Conservation (phyloP, 441 rosid species). For the Erysimum pusillum region DNA sequence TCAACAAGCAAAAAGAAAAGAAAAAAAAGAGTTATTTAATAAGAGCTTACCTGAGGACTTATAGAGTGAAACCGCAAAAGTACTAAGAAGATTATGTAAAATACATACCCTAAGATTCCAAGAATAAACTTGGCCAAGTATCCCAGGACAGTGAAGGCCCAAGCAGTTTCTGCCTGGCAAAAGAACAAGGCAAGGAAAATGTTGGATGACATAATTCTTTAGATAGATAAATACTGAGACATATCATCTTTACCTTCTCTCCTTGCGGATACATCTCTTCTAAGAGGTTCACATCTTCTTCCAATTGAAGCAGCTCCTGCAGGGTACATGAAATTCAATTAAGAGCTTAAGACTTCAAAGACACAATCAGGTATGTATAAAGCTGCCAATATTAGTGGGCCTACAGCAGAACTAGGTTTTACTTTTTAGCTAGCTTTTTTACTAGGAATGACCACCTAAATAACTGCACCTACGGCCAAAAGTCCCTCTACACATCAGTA, state of each 20-base stretch:
- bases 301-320: constrained; percentile 93
- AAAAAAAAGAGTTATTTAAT: constrained; percentile 12
- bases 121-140: constrained; percentile 92
- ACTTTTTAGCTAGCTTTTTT: constrained; percentile 12
- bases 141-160: constrained; percentile 98
- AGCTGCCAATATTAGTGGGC: background rate
- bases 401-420: constrained; percentile 11
- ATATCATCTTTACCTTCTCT: constrained; percentile 70
- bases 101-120: constrained; percentile 89
- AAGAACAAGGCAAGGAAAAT: constrained; percentile 19
- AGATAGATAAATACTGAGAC: constrained; percentile 2
- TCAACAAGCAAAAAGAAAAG: constrained; percentile 31
- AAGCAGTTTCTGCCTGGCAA: constrained; percentile 92
- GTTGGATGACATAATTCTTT: background rate
- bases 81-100: constrained; percentile 16
- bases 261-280: constrained; percentile 99
- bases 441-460: constrained; percentile 11
- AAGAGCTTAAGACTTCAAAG: constrained; percentile 6
- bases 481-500: constrained; percentile 4
- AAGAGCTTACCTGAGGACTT: background rate
- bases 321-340: constrained; percentile 39
- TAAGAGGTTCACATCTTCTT: constrained; percentile 94
- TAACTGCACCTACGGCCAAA: constrained; percentile 22
- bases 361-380: constrained; percentile 9
- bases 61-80: background rate